These are phyloP conservation scores for Populus tremula DNA, from an alignment of 345 rosid species.

Conservation along the genomic window DNA sequence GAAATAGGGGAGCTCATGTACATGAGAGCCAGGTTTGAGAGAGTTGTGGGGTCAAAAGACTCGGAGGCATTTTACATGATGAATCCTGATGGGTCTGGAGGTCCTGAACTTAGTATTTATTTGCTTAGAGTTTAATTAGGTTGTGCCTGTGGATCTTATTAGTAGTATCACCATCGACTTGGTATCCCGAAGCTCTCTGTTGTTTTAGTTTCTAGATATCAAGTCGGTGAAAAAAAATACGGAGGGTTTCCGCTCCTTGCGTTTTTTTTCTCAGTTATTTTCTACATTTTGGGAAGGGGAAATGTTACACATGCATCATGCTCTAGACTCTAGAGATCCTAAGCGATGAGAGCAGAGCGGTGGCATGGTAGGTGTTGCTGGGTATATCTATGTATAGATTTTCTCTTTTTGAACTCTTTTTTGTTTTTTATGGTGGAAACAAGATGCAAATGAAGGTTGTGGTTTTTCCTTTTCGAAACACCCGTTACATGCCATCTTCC, in stretches of 20 bases:
- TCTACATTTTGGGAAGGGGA: background rate
- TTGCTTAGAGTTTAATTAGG: constrained; percentile 55
- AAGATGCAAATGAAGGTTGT: background rate
- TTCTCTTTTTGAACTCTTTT: background rate
- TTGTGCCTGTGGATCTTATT: too few species aligned
- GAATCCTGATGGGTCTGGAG: constrained; percentile 76
- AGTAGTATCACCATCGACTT: background rate
- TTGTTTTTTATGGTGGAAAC: background rate
- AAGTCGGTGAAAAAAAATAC: background rate
- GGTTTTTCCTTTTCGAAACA: background rate
- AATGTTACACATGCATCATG: background rate
- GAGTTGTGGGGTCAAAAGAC: constrained; percentile 86
- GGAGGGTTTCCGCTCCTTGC: background rate
- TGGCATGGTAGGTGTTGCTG: background rate
- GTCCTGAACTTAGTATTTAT: constrained; percentile 92
- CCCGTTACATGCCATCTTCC: background rate
- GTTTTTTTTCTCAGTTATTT: background rate
- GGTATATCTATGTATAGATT: constrained; percentile 2
- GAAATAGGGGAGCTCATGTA: constrained; percentile 87
- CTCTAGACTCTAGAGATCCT: too few species aligned
- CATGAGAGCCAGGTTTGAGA: constrained; percentile 90
- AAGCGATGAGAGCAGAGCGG: background rate
- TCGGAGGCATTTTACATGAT: constrained; percentile 96
- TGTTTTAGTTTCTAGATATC: background rate
- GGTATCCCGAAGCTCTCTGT: too few species aligned